Conservation (phyloP, 225 moss, liverwort and hornwort genomes). For the Takakia lepidozioides region DNA sequence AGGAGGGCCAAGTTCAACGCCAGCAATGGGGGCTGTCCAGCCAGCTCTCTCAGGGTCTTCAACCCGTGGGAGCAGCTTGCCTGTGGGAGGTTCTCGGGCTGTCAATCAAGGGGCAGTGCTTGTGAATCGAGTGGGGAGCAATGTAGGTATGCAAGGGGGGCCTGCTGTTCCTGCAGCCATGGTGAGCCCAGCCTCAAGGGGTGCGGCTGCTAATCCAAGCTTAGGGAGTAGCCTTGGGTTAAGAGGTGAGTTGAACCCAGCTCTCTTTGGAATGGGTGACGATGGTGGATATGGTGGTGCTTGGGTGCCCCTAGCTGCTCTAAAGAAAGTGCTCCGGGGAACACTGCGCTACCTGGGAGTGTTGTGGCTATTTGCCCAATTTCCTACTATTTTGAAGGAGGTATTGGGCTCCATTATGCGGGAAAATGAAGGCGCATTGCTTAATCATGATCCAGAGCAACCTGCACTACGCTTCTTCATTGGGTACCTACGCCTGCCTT, state of each 20-base stretch:
- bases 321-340: constrained; percentile 88
- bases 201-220: constrained; percentile 15
- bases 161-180: constrained; percentile 20
- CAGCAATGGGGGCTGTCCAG: constrained; percentile 12
- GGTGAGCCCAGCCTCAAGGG: constrained; percentile 10
- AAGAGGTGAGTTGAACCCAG: constrained; percentile 73
- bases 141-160: constrained; percentile 13
- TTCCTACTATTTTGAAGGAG: constrained; percentile 78
- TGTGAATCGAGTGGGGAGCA: constrained; percentile 24
- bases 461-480: constrained; percentile 90
- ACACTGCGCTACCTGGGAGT: constrained; percentile 82
- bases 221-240: constrained; percentile 33
- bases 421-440: constrained; percentile 68
- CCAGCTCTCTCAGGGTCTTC: neutral
- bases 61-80: constrained; percentile 12
- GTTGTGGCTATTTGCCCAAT: constrained; percentile 96
- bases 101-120: constrained; percentile 14
- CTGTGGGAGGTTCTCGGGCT: constrained; percentile 19
- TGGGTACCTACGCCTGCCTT: constrained; percentile 30
- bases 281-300: constrained; percentile 99
- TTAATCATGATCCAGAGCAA: constrained; percentile 93
- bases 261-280: constrained; percentile 79
- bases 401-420: constrained; percentile 66
- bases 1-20: constrained; percentile 20
- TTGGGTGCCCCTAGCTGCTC: constrained; percentile 92